Evolutionary conservation across 2,329 filamentous ascomycete species (phyloP).

Genomic region (Monosporascus sp.): DNA sequence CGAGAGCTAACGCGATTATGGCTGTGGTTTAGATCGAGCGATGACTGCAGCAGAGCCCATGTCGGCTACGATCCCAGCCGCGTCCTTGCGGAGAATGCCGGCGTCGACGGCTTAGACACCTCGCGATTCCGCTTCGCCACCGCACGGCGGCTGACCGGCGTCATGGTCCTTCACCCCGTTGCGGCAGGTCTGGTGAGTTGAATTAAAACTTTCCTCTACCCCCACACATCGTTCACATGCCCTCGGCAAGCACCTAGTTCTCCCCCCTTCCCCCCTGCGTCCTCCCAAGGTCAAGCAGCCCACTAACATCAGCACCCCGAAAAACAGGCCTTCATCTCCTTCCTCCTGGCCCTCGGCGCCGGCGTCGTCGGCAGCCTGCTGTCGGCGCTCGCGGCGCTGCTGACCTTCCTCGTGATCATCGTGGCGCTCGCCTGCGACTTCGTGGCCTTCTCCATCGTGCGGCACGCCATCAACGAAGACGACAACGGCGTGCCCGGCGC

Average conservation of each 20-base stretch:
- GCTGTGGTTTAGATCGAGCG: conserved; percentile 5
- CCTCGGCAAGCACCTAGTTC: background rate
- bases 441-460: conserved; percentile 33
- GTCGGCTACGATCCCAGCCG: conserved; percentile 23
- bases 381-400: conserved; percentile 30
- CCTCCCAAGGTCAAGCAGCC: background rate
- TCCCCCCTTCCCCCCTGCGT: conserved; percentile 24
- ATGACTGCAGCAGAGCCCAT: conserved; percentile 15
- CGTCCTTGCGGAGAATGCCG: conserved; percentile 10
- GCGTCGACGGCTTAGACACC: conserved; percentile 22
- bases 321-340: conserved; percentile 36
- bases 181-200: conserved; percentile 16
- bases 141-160: conserved; percentile 33
- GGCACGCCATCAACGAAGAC: conserved; percentile 16
- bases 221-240: no score
- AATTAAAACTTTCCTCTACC: background rate
- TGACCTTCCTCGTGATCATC: conserved; percentile 37
- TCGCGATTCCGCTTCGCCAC: conserved; percentile 30
- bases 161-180: conserved; percentile 38
- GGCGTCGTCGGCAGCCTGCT: conserved; percentile 37
- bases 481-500: conserved; percentile 9
- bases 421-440: conserved; percentile 42
- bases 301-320: background rate
- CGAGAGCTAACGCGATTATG: no score
- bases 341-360: conserved; percentile 37